These are phyloP conservation scores for Penicillium ucsense DNA, from an alignment of 495 filamentous ascomycete species.

Conservation along the genomic window DNA sequence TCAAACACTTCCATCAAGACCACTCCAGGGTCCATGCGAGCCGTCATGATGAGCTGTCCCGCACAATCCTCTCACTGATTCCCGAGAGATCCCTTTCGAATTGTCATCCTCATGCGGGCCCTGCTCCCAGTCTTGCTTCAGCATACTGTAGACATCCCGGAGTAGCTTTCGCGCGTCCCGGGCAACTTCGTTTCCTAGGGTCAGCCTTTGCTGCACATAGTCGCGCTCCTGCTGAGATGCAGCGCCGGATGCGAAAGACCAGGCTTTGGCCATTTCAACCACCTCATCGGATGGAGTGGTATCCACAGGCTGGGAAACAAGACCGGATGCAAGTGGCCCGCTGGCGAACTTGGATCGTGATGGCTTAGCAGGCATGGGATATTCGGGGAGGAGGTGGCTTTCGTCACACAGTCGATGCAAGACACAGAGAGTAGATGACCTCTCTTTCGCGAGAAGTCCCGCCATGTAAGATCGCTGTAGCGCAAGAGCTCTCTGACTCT, in stretches of 20 bases:
- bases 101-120: conserved; percentile 8
- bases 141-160: conserved; percentile 21
- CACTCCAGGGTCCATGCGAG: too few relatives aligned
- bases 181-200: conserved; percentile 21
- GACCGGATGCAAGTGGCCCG: conserved; percentile 20
- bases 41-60: too few relatives aligned
- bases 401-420: conserved; percentile 57
- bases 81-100: background rate
- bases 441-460: conserved; percentile 46
- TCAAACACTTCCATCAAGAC: too few relatives aligned
- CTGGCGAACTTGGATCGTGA: conserved; percentile 35
- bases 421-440: conserved; percentile 43
- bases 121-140: conserved; percentile 30
- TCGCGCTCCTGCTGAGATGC: conserved; percentile 25
- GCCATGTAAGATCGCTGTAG: conserved; percentile 56
- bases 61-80: too few relatives aligned
- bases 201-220: conserved; percentile 29
- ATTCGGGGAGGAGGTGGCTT: conserved; percentile 56
- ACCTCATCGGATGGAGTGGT: conserved; percentile 21
- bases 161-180: conserved; percentile 23
- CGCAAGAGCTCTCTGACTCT: conserved; percentile 51
- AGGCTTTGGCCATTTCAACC: conserved; percentile 31
- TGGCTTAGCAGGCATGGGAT: conserved; percentile 43
- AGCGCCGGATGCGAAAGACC: conserved; percentile 40
- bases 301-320: conserved; percentile 8